These are phyloP conservation scores for Neoconidiobolus thromboides DNA, from an alignment of 371 early-diverging fungal genomes.

Conservation along the genomic window DNA sequence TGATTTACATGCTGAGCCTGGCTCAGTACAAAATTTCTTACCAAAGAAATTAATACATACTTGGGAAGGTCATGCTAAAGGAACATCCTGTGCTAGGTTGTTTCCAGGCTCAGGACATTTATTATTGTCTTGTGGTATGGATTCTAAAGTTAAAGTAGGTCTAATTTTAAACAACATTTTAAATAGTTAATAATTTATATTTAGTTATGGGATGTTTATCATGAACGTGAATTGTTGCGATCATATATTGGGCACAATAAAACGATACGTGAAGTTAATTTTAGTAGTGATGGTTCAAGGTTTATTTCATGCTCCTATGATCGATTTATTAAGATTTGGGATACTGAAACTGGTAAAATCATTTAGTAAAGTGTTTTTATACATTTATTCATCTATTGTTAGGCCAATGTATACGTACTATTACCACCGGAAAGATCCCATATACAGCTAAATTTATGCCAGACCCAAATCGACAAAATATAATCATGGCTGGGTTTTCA, in stretches of 20 bases:
- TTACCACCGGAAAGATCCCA: constrained; percentile 61
- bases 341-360: constrained; percentile 71
- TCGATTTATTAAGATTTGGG: constrained; percentile 84
- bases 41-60: constrained; percentile 77
- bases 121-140: constrained; percentile 79
- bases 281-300: constrained; percentile 61
- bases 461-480: constrained; percentile 54
- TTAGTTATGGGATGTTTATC: constrained; percentile 84
- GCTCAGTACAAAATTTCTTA: constrained; percentile 57
- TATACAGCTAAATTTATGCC: constrained; percentile 84
- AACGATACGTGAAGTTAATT: constrained; percentile 81
- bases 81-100: constrained; percentile 75
- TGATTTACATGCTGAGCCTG: constrained; percentile 50
- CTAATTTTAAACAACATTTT: neutral
- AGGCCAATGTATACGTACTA: constrained; percentile 41
- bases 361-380: too few relatives aligned
- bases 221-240: constrained; percentile 61
- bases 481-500: constrained; percentile 77
- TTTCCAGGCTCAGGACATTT: constrained; percentile 83
- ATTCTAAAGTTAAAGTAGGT: constrained; percentile 66
- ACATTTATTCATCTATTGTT: too few relatives aligned
- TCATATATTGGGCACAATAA: constrained; percentile 83
- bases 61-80: constrained; percentile 84
- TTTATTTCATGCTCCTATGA: constrained; percentile 87
- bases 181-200: neutral